Evolutionary conservation across 108 stramenopile genomes (phyloP).

Genomic region (Discostella stelligeroides): DNA sequence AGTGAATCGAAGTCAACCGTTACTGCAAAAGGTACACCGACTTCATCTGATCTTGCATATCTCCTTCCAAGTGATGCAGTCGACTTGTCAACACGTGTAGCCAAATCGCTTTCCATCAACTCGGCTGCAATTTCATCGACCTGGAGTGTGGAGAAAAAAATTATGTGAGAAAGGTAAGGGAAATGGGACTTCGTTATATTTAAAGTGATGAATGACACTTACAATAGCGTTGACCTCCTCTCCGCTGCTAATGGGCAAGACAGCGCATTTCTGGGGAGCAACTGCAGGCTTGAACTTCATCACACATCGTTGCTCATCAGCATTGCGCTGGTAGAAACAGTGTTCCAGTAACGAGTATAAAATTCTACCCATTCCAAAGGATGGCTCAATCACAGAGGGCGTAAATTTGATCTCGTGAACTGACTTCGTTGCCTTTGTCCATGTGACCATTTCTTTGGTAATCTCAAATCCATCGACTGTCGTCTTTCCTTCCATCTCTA

Average conservation of each 20-base stretch:
- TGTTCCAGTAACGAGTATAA: constrained; percentile 98
- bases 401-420: constrained; percentile 97
- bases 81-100: constrained; percentile 91
- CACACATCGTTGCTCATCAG: constrained; percentile 94
- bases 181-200: neutral
- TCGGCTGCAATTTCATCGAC: constrained; percentile 80
- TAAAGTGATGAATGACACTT: constrained; percentile 13
- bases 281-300: constrained; percentile 97
- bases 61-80: constrained; percentile 90
- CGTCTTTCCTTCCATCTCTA: constrained; percentile 87
- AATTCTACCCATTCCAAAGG: constrained; percentile 99
- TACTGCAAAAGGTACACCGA: constrained; percentile 98
- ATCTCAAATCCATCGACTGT: constrained; percentile 90
- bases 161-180: neutral
- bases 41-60: constrained; percentile 97
- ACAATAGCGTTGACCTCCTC: constrained; percentile 82
- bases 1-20: constrained; percentile 98
- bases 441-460: constrained; percentile 91
- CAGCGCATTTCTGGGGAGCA: constrained; percentile 98
- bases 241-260: constrained; percentile 88
- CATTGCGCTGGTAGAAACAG: constrained; percentile 94
- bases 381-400: constrained; percentile 99
- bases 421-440: constrained; percentile 81
- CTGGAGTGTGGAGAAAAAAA: constrained; percentile 12
- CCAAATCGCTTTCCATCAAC: constrained; percentile 86